These are phyloP conservation scores for Didymella arachidicola DNA, from an alignment of 2,329 filamentous ascomycete genomes.

Conservation along the genomic window DNA sequence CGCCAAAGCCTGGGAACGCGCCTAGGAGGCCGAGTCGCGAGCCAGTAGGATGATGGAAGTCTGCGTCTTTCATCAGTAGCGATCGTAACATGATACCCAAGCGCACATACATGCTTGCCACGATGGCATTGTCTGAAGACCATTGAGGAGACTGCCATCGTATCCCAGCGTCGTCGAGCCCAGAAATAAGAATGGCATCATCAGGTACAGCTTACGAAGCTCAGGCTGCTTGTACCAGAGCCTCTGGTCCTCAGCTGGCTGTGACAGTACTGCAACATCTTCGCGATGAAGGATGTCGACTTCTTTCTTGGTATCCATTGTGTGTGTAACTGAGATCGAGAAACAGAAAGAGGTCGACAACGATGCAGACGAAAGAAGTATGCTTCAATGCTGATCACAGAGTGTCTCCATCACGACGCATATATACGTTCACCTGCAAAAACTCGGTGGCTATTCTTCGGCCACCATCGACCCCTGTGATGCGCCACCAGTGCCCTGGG, in stretches of 20 bases:
- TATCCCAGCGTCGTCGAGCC: constrained; percentile 29
- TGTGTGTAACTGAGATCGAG: background rate
- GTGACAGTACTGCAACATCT: constrained; percentile 11
- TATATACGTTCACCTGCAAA: constrained; percentile 10
- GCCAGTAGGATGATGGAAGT: constrained; percentile 54
- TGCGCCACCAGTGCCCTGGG: constrained; percentile 12
- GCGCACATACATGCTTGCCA: constrained; percentile 41
- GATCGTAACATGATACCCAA: background rate
- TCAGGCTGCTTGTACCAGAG: constrained; percentile 32
- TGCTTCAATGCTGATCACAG: constrained; percentile 7
- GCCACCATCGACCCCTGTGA: background rate
- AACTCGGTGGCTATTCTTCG: constrained; percentile 6
- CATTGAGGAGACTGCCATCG: constrained; percentile 31
- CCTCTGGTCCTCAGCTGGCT: constrained; percentile 22
- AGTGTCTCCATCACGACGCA: background rate
- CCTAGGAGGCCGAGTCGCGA: constrained; percentile 58
- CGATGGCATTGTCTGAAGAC: constrained; percentile 31
- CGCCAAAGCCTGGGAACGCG: constrained; percentile 56
- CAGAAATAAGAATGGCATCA: constrained; percentile 32
- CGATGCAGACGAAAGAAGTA: background rate
- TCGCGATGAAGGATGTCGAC: constrained; percentile 25
- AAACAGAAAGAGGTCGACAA: background rate
- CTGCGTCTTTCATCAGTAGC: constrained; percentile 1
- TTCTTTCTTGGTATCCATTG: constrained; percentile 20
- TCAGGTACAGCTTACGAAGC: constrained; percentile 29